phyloP scores from a whole-genome alignment of 495 filamentous ascomycete genomes.

The Xylaria nigripes region DNA sequence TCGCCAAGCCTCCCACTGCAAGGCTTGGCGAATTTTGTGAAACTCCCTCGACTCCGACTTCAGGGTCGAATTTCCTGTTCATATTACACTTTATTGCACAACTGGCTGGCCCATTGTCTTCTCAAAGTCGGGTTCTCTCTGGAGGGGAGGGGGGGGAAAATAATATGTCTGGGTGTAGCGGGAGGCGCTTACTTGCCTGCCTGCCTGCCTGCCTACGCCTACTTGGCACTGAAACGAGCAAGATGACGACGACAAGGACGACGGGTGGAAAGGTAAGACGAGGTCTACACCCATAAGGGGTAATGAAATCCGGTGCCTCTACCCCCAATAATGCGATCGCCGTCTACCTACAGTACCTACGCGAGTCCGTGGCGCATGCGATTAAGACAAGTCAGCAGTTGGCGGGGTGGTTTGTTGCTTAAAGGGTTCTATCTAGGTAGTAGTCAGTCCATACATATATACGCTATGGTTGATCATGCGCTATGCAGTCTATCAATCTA shows the following conservation, averaged over 20 bases:
- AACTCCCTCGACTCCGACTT: not conserved
- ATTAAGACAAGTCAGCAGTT: not conserved
- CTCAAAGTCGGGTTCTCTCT: not conserved
- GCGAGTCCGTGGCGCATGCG: not conserved
- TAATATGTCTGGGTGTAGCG: not conserved
- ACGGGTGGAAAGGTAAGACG: no score
- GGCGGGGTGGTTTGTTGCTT: no score
- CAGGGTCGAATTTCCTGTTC: not conserved
- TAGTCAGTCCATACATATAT: no score
- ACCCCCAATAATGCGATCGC: not conserved
- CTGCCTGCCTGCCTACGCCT: no score
- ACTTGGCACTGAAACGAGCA: not conserved
- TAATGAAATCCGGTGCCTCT: not conserved
- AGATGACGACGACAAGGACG: conserved; percentile 1
- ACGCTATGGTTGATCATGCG: no score
- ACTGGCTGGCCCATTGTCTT: conserved; percentile 9
- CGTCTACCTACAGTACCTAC: no score
- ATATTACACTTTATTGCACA: conserved; percentile 5
- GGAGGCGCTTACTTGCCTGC: no score
- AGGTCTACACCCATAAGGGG: no score
- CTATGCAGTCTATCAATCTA: no score
- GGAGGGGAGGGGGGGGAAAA: not conserved
- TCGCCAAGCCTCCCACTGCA: not conserved
- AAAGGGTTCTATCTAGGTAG: no score
- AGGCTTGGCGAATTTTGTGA: not conserved